These are phyloP conservation scores for Lactarius sanguifluus DNA, from an alignment of 768 basidiomycete species.

Conservation along the genomic window DNA sequence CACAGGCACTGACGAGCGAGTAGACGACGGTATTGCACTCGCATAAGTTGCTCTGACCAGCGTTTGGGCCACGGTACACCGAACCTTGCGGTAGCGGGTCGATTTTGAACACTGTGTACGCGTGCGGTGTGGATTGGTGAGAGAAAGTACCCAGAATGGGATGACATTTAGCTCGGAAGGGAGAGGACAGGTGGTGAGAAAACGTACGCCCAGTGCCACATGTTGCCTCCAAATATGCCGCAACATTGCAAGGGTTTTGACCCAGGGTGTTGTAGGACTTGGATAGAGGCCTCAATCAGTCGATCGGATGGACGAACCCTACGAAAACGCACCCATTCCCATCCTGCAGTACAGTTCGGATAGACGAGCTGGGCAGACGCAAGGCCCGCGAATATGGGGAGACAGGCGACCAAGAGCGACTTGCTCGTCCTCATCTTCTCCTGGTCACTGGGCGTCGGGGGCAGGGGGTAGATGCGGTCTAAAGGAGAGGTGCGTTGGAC, in stretches of 20 bases:
- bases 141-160: not conserved
- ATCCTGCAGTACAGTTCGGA: slow-evolving; percentile 19
- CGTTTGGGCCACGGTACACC: not conserved
- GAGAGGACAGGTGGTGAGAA: not conserved
- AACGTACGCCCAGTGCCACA: slow-evolving; percentile 14
- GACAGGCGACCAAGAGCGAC: not conserved
- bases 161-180: not conserved
- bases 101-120: slow-evolving; percentile 1
- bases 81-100: not conserved
- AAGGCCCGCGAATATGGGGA: not conserved
- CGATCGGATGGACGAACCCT: not conserved
- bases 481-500: not conserved
- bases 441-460: not conserved
- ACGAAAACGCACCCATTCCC: slow-evolving; percentile 6
- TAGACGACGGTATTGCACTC: slow-evolving; percentile 12
- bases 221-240: slow-evolving; percentile 1
- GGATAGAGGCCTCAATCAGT: not conserved
- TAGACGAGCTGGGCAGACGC: slow-evolving; percentile 5
- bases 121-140: not conserved
- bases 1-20: slow-evolving; percentile 18
- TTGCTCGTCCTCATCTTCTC: slow-evolving; percentile 1
- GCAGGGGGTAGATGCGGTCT: not conserved
- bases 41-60: not conserved
- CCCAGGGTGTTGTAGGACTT: slow-evolving; percentile 14
- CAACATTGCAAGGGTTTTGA: slow-evolving; percentile 19